phyloP scores from a whole-genome alignment of 306 rosid genomes.

The Oemleria cerasiformis region DNA sequence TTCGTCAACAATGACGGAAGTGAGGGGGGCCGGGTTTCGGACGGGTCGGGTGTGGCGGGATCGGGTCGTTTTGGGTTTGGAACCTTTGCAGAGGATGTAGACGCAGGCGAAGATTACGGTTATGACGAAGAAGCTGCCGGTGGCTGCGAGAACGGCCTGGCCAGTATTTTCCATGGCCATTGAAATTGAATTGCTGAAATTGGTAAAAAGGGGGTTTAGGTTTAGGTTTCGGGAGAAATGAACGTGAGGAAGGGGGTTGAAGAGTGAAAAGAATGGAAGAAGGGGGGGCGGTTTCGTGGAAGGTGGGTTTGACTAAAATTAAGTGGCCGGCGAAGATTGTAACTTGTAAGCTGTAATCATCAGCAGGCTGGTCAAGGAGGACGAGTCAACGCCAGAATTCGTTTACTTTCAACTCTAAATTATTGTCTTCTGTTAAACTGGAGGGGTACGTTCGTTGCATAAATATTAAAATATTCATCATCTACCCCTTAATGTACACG shows the following conservation, averaged over 20 bases:
- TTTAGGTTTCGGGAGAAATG: neutral
- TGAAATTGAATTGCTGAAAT: neutral
- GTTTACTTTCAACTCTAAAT: neutral
- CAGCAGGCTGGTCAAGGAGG: neutral
- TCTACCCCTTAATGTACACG: no score
- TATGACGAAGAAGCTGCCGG: constrained; percentile 49
- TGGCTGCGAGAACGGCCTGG: constrained; percentile 42
- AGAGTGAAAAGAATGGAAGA: neutral
- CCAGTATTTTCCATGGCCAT: neutral
- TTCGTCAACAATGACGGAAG: constrained; percentile 37
- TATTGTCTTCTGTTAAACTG: no score
- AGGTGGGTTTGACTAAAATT: neutral
- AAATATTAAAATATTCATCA: no score
- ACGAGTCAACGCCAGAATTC: neutral
- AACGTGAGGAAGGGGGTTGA: neutral
- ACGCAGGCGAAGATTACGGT: constrained; percentile 35
- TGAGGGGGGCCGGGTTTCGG: constrained; percentile 14
- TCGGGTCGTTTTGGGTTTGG: neutral
- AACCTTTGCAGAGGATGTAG: constrained; percentile 36
- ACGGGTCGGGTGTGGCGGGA: neutral
- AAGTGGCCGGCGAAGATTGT: neutral
- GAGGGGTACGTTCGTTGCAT: no score
- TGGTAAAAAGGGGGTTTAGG: neutral
- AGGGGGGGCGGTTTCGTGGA: neutral
- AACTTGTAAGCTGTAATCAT: neutral